These are phyloP conservation scores for Epithemia pelagica DNA, from an alignment of 108 stramenopile species.

Conservation along the genomic window DNA sequence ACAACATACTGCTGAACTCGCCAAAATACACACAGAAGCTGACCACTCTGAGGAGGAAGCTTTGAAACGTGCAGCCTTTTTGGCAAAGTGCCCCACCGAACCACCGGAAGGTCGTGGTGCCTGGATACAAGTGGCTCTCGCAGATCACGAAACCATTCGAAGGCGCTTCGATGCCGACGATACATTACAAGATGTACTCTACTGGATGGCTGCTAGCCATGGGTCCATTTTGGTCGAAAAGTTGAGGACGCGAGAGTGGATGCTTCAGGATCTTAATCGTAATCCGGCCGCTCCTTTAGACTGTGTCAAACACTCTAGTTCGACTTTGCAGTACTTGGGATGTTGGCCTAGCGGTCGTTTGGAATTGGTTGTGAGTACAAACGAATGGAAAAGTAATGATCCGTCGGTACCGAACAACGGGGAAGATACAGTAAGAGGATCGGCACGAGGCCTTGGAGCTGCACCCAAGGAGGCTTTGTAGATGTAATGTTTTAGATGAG, in stretches of 20 bases:
- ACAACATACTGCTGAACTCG: constrained; percentile 29
- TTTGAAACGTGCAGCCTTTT: constrained; percentile 25
- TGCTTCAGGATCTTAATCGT: constrained; percentile 61
- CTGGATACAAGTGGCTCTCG: constrained; percentile 31
- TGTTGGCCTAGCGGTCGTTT: constrained; percentile 75
- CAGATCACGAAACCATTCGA: constrained; percentile 26
- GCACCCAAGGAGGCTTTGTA: background rate
- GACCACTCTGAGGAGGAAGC: constrained; percentile 28
- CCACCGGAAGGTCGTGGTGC: constrained; percentile 52
- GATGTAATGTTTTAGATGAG: too few relatives aligned
- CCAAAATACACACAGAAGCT: constrained; percentile 16
- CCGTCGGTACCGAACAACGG: background rate
- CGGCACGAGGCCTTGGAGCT: background rate
- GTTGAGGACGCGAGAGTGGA: constrained; percentile 55
- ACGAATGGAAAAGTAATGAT: constrained; percentile 26
- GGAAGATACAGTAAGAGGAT: background rate
- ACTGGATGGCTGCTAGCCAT: constrained; percentile 71
- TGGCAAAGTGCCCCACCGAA: constrained; percentile 61
- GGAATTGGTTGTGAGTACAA: constrained; percentile 48
- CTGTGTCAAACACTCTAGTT: constrained; percentile 24
- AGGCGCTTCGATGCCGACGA: constrained; percentile 84
- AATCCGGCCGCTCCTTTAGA: constrained; percentile 41
- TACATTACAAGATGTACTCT: constrained; percentile 56
- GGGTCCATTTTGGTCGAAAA: constrained; percentile 48
- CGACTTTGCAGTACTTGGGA: constrained; percentile 72